Evolutionary conservation across 306 rosid species (phyloP).

Genomic region (Dalbergia cultrata): DNA sequence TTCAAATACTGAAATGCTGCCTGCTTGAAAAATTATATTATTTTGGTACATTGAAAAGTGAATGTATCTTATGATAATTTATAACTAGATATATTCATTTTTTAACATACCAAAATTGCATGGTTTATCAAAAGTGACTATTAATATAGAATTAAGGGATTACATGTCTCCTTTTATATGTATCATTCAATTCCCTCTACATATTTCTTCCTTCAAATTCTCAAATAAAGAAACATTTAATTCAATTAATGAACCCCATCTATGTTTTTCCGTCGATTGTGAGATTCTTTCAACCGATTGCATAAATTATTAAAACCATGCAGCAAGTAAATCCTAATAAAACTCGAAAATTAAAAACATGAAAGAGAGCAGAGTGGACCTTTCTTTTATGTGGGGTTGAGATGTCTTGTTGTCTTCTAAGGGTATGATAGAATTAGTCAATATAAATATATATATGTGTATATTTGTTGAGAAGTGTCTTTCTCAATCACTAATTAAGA

Average conservation of each 20-base stretch:
- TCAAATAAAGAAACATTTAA: background rate
- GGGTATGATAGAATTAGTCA: background rate
- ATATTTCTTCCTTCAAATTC: background rate
- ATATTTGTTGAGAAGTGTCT: background rate
- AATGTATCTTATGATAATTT: too few relatives aligned
- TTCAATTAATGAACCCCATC: slow-evolving; percentile 3
- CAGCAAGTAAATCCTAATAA: background rate
- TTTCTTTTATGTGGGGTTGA: slow-evolving; percentile 24
- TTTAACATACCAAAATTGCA: too few relatives aligned
- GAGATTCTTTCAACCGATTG: background rate
- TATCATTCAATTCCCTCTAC: background rate
- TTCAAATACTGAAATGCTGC: too few relatives aligned
- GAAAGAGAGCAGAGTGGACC: slow-evolving; percentile 5
- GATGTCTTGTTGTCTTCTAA: background rate
- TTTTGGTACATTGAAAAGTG: too few relatives aligned
- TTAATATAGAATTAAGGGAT: too few relatives aligned
- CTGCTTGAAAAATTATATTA: too few relatives aligned
- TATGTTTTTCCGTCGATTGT: slow-evolving; percentile 3
- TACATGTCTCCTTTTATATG: background rate
- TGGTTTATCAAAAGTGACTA: too few relatives aligned
- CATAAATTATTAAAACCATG: slow-evolving; percentile 1
- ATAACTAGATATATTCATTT: too few relatives aligned
- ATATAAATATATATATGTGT: background rate
- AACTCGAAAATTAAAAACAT: background rate
- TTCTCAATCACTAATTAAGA: background rate